Base-by-base conservation (phyloP, 306 rosid genomes). In the Begonia fuchsioides region DNA sequence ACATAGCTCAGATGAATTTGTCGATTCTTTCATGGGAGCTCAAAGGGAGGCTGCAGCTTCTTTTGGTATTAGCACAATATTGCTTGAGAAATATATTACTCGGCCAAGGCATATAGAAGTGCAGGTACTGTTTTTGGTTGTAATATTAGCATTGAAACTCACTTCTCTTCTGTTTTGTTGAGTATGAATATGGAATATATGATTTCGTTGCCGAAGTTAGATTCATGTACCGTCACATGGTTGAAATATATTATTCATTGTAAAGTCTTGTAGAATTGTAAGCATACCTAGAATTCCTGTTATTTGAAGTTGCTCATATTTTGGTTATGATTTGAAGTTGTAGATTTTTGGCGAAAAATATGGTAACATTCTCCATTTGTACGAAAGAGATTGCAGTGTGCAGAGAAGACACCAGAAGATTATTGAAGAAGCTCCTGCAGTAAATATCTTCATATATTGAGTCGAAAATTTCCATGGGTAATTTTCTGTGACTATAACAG, bases 31-130 rank as follows among this genome's bases (percentile, higher is more conserved):
- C 66, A 63, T 85, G 68, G 95, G 94, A 77, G 98, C 95, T 35
- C 98, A 90, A 67, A 95, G 94, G 32, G 98, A 90, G 67, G 98
- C 98, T 64, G 94, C 95, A 54, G 87, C 98, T 73, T 90, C 98
- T 38, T 90, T 90, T 63, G 98, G 98, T 13, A 55, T 79, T 58
- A 71, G 64, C 68, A 85, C 98, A 12, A 85, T 90, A 55, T 72
- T 90, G 77, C 77, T 90, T 66, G 98, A 90, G 87, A 90, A 90
- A 64, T 90, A 90, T 71, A 90, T 90, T 54, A 79, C 82, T 48
- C 75, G 50, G 63, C 98, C 98, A 32, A 77, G 98, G 79, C 98
- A 90, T 77, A 85, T 90, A 55, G 98, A 90, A 85, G 98, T 90
- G 52, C 98, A 90, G 76, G 98, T 85, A 69, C 39, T 66, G 17